A percentile compares a stretch with the other conserved stretches of the same genome.
Conservation (phyloP, 2,329 filamentous ascomycete genomes). For the Neopestalotiopsis sp. region DNA sequence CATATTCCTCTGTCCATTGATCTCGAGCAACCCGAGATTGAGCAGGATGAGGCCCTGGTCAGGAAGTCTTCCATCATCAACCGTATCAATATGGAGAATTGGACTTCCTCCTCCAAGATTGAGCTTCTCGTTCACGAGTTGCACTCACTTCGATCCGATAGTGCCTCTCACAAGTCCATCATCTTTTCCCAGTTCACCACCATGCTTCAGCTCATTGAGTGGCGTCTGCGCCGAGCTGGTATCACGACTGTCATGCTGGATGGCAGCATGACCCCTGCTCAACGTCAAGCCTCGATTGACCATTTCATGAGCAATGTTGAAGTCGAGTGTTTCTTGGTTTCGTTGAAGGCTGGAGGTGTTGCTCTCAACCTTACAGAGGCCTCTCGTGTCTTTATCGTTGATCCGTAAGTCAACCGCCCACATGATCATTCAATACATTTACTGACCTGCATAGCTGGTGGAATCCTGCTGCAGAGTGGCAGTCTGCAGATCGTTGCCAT, state of each 20-base stretch:
- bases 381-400: slow-evolving; percentile 92
- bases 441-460: slow-evolving; percentile 72
- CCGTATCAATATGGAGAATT: slow-evolving; percentile 97
- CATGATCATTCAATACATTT: no score
- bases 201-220: slow-evolving; percentile 96
- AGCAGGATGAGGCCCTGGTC: slow-evolving; percentile 83
- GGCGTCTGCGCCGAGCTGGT: slow-evolving; percentile 93
- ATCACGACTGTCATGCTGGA: slow-evolving; percentile 99
- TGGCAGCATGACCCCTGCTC: slow-evolving; percentile 93
- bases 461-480: slow-evolving; percentile 99
- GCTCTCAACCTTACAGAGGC: slow-evolving; percentile 95
- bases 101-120: slow-evolving; percentile 98
- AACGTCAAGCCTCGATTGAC: slow-evolving; percentile 91
- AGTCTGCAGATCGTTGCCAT: slow-evolving; percentile 91
- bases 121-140: slow-evolving; percentile 95
- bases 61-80: slow-evolving; percentile 99
- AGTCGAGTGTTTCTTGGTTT: slow-evolving; percentile 95
- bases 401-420: slow-evolving; percentile 80
- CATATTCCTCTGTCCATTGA: slow-evolving; percentile 91
- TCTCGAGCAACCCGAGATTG: slow-evolving; percentile 92
- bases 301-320: slow-evolving; percentile 96
- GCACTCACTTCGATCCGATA: slow-evolving; percentile 88
- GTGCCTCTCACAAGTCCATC: slow-evolving; percentile 93
- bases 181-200: slow-evolving; percentile 98
- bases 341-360: slow-evolving; percentile 93